Conservation (phyloP, 495 filamentous ascomycete species). For the Tuber magnatum region DNA sequence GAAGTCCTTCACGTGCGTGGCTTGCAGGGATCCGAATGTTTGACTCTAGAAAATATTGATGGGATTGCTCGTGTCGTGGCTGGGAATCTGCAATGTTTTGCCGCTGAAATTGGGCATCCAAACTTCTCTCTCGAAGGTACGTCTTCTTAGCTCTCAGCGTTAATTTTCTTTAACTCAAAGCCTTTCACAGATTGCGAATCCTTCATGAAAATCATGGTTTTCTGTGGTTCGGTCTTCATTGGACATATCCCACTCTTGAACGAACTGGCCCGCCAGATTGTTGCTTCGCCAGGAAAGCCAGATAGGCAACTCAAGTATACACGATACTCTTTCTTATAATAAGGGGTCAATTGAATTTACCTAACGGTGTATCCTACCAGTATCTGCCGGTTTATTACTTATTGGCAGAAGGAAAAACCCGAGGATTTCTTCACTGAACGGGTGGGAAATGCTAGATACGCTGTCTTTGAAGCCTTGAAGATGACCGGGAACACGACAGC, state of each 20-base stretch:
- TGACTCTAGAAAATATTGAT: conserved; percentile 24
- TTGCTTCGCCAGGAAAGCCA: conserved; percentile 14
- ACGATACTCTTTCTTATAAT: background rate
- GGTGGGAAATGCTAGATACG: conserved; percentile 12
- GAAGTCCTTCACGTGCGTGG: conserved; percentile 29
- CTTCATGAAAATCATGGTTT: conserved; percentile 20
- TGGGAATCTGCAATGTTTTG: conserved; percentile 23
- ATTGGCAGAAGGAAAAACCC: conserved; percentile 31
- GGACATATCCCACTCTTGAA: conserved; percentile 21
- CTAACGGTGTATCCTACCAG: conserved; percentile 10
- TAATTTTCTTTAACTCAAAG: background rate
- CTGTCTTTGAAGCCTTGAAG: conserved; percentile 18
- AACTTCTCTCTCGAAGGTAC: conserved; percentile 19
- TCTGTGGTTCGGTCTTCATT: conserved; percentile 26
- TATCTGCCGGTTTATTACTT: conserved; percentile 27
- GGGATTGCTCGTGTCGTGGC: conserved; percentile 22
- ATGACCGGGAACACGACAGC: conserved; percentile 16
- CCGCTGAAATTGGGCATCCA: conserved; percentile 24
- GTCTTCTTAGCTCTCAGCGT: background rate
- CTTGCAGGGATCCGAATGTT: conserved; percentile 16
- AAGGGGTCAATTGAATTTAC: background rate
- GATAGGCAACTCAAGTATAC: conserved; percentile 30
- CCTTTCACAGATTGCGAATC: background rate
- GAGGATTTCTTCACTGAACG: conserved; percentile 28
- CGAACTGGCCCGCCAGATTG: conserved; percentile 22